Conservation (phyloP, 345 rosid species). For the Crucihimalaya himalaica region DNA sequence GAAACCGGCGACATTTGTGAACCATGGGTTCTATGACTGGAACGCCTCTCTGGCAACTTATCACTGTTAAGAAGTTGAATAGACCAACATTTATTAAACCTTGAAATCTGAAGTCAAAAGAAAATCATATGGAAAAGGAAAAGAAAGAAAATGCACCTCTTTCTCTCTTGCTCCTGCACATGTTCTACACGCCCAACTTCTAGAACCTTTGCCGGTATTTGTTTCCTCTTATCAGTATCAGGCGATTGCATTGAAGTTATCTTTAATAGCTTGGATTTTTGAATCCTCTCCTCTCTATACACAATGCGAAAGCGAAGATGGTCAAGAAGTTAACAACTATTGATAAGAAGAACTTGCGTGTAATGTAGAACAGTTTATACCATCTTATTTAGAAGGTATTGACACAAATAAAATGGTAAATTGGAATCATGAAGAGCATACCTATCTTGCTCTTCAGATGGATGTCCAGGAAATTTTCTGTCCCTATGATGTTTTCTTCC, state of each 20-base stretch:
- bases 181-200: constrained; percentile 29
- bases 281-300: constrained; percentile 45
- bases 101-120: constrained; percentile 6
- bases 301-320: constrained; percentile 19
- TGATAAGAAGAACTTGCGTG: constrained; percentile 3
- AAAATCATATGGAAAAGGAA: background rate
- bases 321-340: background rate
- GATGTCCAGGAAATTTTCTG: constrained; percentile 45
- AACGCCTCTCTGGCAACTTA: constrained; percentile 45
- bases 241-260: constrained; percentile 44
- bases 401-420: constrained; percentile 10
- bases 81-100: constrained; percentile 22
- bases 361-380: background rate
- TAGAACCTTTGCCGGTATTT: constrained; percentile 40
- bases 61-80: constrained; percentile 51
- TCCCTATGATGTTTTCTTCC: constrained; percentile 45
- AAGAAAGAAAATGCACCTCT: constrained; percentile 48
- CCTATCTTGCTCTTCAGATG: constrained; percentile 56
- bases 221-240: constrained; percentile 41
- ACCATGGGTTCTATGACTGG: constrained; percentile 42
- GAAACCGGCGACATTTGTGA: constrained; percentile 46
- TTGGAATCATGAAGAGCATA: constrained; percentile 30
- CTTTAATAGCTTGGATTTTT: constrained; percentile 39
- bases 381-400: background rate
- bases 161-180: constrained; percentile 44